Conservation (phyloP, 768 basidiomycete genomes). For the Mycena chlorophos region DNA sequence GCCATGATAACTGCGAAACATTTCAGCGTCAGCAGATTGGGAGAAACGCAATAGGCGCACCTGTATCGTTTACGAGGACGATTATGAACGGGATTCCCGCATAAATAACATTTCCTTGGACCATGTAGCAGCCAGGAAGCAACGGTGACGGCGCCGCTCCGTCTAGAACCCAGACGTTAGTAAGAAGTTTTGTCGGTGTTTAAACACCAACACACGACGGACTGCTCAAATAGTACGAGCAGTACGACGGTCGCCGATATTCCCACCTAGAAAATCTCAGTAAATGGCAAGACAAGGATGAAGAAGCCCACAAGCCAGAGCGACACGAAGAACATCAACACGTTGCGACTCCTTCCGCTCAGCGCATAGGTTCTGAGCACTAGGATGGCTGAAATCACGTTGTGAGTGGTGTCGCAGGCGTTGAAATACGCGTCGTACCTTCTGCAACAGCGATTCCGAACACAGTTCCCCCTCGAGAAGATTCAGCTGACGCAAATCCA, state of each 20-base stretch:
- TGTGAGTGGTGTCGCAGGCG: background rate
- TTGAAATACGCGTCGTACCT: background rate
- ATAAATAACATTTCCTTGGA: constrained; percentile 9
- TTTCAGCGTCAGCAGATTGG: background rate
- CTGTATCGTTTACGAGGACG: constrained; percentile 16
- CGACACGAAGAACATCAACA: constrained; percentile 11
- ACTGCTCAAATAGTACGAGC: constrained; percentile 5
- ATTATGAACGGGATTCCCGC: constrained; percentile 7
- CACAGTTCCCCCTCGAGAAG: constrained; percentile 11
- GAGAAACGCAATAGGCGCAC: background rate
- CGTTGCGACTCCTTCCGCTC: constrained; percentile 9
- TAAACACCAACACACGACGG: constrained; percentile 9
- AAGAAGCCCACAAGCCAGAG: constrained; percentile 8
- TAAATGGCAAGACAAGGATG: background rate
- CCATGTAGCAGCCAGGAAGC: constrained; percentile 14
- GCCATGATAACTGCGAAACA: constrained; percentile 25
- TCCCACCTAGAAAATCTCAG: background rate
- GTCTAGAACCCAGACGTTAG: background rate
- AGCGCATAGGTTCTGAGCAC: constrained; percentile 16
- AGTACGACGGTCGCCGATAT: constrained; percentile 7
- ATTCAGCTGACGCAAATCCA: background rate
- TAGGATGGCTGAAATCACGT: constrained; percentile 16
- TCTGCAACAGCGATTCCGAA: constrained; percentile 17
- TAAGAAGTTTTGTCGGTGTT: background rate
- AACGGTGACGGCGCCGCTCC: constrained; percentile 10